A percentile compares a stretch with the other conserved stretches of the same genome.
Conservation (phyloP, 192 early-diverging fungal species). For the Mortierella alpina region DNA sequence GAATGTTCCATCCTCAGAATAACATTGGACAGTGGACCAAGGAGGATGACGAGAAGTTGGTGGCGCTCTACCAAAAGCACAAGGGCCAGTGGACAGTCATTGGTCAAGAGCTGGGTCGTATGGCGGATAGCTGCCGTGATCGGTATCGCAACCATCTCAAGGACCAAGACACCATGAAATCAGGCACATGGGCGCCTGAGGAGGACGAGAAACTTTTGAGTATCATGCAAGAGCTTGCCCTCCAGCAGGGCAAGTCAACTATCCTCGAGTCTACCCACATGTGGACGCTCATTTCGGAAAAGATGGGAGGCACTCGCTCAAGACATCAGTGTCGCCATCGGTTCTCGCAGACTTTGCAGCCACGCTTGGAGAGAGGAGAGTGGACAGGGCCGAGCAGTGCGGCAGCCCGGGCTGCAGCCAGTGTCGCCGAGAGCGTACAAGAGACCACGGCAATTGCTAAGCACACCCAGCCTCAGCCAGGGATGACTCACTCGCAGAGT, state of each 20-base stretch:
- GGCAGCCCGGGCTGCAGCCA: slow-evolving; percentile 13
- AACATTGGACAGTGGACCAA: slow-evolving; percentile 41
- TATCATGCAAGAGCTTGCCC: slow-evolving; percentile 29
- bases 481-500: background rate
- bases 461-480: background rate
- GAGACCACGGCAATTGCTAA: background rate
- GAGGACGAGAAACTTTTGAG: slow-evolving; percentile 32
- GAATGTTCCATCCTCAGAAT: slow-evolving; percentile 43
- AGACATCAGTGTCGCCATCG: slow-evolving; percentile 36
- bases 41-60: slow-evolving; percentile 39
- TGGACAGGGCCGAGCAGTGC: slow-evolving; percentile 7
- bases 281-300: slow-evolving; percentile 32
- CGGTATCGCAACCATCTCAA: slow-evolving; percentile 36
- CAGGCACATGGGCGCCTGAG: slow-evolving; percentile 31
- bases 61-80: slow-evolving; percentile 25
- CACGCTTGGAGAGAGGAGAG: slow-evolving; percentile 13
- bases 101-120: slow-evolving; percentile 37
- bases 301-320: slow-evolving; percentile 23
- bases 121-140: slow-evolving; percentile 46
- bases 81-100: slow-evolving; percentile 47
- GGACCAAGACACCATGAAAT: slow-evolving; percentile 12
- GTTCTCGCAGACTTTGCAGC: slow-evolving; percentile 14
- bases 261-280: slow-evolving; percentile 14
- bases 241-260: slow-evolving; percentile 14
- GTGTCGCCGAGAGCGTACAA: slow-evolving; percentile 1